Base-by-base conservation (phyloP, 345 rosid genomes). In the Iberis pinnata region DNA sequence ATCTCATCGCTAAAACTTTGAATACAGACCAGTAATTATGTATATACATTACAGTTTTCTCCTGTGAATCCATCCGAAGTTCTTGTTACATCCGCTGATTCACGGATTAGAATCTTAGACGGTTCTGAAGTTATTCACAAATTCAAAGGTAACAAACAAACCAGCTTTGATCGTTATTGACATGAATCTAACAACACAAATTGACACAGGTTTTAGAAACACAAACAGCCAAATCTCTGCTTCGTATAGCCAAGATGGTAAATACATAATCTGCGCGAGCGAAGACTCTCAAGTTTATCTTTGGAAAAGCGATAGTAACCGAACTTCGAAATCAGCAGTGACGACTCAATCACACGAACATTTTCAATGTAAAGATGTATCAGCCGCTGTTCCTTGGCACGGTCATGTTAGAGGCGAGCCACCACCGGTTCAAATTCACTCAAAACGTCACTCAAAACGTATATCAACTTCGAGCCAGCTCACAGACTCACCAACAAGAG, bases 61-160 rank as follows among this genome's bases (percentile, higher is more conserved):
- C 87, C 97, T n/a, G 76, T 57, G 45, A 88, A 77, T 73, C 81
- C 97, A 41, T 78, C 97, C 8, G 94, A 83, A 77, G 80, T 88
- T 27, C 80, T 92, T 18, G 80, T 88, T 39, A 81, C 94, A 11
- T 80, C 94, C 0, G 99, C 99, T 43, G 97, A 92, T 80, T 92
- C 95, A 14, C 75, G 89, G 27, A 70, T 88, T 22, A 77, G 95
- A 32, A 71, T 85, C 32, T 19, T 85, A 71, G 90, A 81, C 43
- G 87, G 90, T 45, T 49, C 76, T 3, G 82, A 80, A 18, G 61
- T 86, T 22, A 64, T 76, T 52, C 88, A 73, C 44, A 88, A 86
- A 67, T 88, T 78, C 58, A 75, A 67, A 83, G 99, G 98, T 88
- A 67, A 22, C 33, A 29, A 29, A 29, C 10, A 29, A 17, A 31